Base-by-base conservation (phyloP, 805 yeast genomes). In the Metschnikowia arizonensis region DNA sequence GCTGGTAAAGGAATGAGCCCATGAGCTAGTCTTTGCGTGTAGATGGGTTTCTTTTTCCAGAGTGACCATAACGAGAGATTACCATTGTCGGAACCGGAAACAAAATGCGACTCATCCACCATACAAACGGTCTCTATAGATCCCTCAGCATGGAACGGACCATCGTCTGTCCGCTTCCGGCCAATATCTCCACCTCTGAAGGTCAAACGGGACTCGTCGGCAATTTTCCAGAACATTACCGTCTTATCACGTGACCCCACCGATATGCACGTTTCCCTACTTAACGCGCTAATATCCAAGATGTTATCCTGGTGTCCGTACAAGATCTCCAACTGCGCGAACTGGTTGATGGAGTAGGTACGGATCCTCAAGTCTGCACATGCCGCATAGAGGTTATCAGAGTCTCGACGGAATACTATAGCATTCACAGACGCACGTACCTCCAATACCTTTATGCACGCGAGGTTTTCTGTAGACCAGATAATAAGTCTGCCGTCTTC, bases 21-120 rank as follows among this genome's bases (percentile, higher is more conserved):
- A 63, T 93, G 99, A 2, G 91, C 86, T 40, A 73, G 66, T 57
- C 93, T 77, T 50, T 76, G 65, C 2, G 81, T 80, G 62, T 65
- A 83, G 24, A 86, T 66, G 12, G 98, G 95, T 66, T 88, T 90
- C 77, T 93, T 93, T 68, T 88, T 88, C 21, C 87, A 82, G 46
- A 85, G 68, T 2, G 96, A 82, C 99, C 99, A 93, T 50, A 93
- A 71, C n/a, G 87, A 69, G 26, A 93, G 67, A 59, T 81, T 85
- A 34, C 99, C 99, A 62, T 90, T 91, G 61, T 93, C 99, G 12
- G 96, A 83, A 4, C 98, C 98, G 1, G 98, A 90, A 38, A 93
- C 82, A 61, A 93, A 93, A 62, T 86, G 89, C 23, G 89, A 79
- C 64, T 90, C 96, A 65, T 93, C 99, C 44, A 87, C 66, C 97